Evolutionary conservation across 805 yeast genomes (phyloP).

Genomic region (Peterozyma toletana): DNA sequence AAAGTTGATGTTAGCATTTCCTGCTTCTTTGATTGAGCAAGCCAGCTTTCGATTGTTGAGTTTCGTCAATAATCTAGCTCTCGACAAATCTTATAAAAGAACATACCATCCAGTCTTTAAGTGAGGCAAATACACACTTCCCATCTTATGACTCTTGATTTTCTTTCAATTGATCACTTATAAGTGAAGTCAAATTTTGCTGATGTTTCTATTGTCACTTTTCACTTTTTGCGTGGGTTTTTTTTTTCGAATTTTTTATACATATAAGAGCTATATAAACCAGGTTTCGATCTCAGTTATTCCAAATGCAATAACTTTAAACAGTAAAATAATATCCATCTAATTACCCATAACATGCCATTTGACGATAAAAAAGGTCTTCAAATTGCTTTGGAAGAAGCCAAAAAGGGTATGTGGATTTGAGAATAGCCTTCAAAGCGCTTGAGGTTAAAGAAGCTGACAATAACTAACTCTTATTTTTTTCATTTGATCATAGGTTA

Average conservation of each 20-base stretch:
- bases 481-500: slow-evolving; percentile 33
- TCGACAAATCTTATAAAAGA: background rate
- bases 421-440: too few relatives aligned
- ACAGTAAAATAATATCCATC: too few relatives aligned
- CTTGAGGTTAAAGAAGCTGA: too few relatives aligned
- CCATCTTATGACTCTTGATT: slow-evolving; percentile 35
- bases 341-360: slow-evolving; percentile 23
- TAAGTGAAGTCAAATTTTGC: too few relatives aligned
- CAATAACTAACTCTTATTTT: background rate
- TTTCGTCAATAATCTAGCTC: background rate
- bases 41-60: background rate
- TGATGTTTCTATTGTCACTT: too few relatives aligned
- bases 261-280: too few relatives aligned
- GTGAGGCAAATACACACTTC: slow-evolving; percentile 77
- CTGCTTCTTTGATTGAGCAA: background rate
- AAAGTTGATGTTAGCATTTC: slow-evolving; percentile 3
- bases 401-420: slow-evolving; percentile 39
- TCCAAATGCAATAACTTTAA: too few relatives aligned
- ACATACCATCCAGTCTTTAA: slow-evolving; percentile 63
- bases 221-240: too few relatives aligned
- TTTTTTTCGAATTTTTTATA: too few relatives aligned
- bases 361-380: slow-evolving; percentile 64
- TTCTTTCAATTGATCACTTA: background rate
- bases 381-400: slow-evolving; percentile 68
- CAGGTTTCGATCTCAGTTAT: too few relatives aligned